Base-by-base conservation (phyloP, 192 early-diverging fungal genomes). In the Entomortierella lignicola region DNA sequence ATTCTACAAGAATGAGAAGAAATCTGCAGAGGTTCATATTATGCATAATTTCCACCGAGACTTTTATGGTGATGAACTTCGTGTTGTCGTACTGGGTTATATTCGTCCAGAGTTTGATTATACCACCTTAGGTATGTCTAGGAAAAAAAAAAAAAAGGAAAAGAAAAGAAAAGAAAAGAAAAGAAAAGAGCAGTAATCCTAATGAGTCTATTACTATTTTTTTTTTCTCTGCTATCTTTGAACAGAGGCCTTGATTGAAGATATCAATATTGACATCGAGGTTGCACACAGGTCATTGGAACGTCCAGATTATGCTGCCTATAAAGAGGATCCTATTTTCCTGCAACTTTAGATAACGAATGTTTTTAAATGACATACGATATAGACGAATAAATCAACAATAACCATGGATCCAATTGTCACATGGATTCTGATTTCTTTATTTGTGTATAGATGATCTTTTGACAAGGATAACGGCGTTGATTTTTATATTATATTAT, bases 11-110 rank as follows among this genome's bases (percentile, higher is more conserved):
- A 99, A 99, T 82, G 94, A 98, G 80, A 95, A 96, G 83, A 89
- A 93, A 51, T 95, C 95, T 17, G 97, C 95, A 63, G 98, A 99
- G 74, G 96, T 99, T 30, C 98, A 99, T 80, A 94, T 99, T 26
- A 91, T 99, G 34, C 91, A 98, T 81, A 82, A 88, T 44, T 99
- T 92, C 43, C 77, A 82, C 8, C 79, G 89, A 25, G 97, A 99
- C 81, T 99, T 99, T 79, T 99, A 99, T 85, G 95, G 90, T 17
- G 82, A 88, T 55, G 82, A 93, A 37, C 83, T 99, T 53, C 84
- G 89, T 37, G 91, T 99, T 23, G 85, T 95, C 29, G 92, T 99
- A 13, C 71, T 94, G 3, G 93, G 93, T 0, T 98, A 92, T 83
- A 92, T 99, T 39, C 87, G 98, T 7, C 86, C 94, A 0, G 98